Percentiles rank a stretch among this genome's conserved stretches.
Evolutionary conservation across 768 basidiomycete genomes (phyloP).

Genomic region (Tremella yokohamensis): DNA sequence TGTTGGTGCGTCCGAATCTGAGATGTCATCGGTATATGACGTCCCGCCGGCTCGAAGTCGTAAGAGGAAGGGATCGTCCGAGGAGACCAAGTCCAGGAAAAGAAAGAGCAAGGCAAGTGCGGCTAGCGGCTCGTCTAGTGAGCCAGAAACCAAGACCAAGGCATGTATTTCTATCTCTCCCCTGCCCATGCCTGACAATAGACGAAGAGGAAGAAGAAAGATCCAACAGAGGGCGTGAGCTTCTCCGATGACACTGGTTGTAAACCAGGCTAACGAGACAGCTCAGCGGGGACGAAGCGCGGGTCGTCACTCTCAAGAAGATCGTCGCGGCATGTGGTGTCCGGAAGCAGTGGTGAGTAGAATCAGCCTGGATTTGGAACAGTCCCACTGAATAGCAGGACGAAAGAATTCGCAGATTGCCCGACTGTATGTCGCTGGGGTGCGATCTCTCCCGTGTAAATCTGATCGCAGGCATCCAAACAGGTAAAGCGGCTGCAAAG

Average conservation of each 20-base stretch:
- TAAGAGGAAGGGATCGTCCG: conserved; percentile 10
- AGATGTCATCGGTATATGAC: conserved; percentile 41
- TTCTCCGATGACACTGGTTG: neutral
- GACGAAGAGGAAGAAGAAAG: conserved; percentile 19
- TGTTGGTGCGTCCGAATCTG: conserved; percentile 21
- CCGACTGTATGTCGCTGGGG: conserved; percentile 23
- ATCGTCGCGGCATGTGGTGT: conserved; percentile 45
- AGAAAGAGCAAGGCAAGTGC: conserved; percentile 1
- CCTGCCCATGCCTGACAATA: neutral
- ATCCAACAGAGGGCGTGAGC: conserved; percentile 31
- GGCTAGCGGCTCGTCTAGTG: neutral
- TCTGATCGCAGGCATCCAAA: conserved; percentile 24
- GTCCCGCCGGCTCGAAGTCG: conserved; percentile 10
- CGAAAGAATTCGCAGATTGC: conserved; percentile 40
- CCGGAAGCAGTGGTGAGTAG: conserved; percentile 42
- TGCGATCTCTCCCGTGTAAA: neutral
- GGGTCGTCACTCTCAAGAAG: conserved; percentile 40
- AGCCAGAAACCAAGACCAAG: neutral
- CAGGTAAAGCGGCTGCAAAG: conserved; percentile 30
- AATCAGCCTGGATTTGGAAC: neutral
- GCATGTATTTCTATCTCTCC: neutral
- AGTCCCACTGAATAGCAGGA: conserved; percentile 19
- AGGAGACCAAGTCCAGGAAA: neutral
- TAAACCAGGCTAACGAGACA: conserved; percentile 1
- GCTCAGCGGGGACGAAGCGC: conserved; percentile 38